Base-by-base conservation (phyloP, 306 rosid species). In the Inga laurina region DNA sequence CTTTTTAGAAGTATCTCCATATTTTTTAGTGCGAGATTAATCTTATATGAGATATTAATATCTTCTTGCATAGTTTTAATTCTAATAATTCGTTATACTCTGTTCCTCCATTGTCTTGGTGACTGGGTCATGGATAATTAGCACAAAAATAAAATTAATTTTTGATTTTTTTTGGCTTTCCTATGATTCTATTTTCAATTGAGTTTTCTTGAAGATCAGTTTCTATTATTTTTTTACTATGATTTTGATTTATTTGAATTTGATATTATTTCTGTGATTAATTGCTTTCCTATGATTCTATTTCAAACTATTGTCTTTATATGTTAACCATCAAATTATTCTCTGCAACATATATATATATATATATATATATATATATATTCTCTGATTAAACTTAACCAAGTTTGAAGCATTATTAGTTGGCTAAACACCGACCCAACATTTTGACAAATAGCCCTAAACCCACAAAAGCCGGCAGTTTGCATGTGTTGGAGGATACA, bases 401-500 rank as follows among this genome's bases (percentile, higher is more conserved):
- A 22, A 13, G 56, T n/a, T 72, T 72, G 59, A 24, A 24, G 76
- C 76, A 22, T 3, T 46, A 14, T 72, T 45, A 72, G 59, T 45
- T 72, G 59, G 59, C 76, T 27, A 6, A 22, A 72, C 37, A 45
- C 59, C 35, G 15, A 24, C 59, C 59, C 41, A 72, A 72, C 76
- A 72, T 24, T 64, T 72, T 72, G 76, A 45, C 76, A 46, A 72
- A 13, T 10, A 72, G 15, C n/a, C 59, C n/a, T 46, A 14, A 46
- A 24, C 39, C 59, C n/a, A 71, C 41, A 46, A 24, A 22, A 72
- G 59, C 41, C 12, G 34, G n/a, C 22, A 46, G 41, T 27, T 27
- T 45, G 76, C 41, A 7, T 46, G 73, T 80, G 83, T 48, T n/a
- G 83, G 83, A 34, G 75, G 81, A 67, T 76, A 72, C 87, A 82